Evolutionary conservation across 768 basidiomycete species (phyloP), one percentile per base, ranked within the genome.

Genomic region (Auricularia sp.): DNA sequence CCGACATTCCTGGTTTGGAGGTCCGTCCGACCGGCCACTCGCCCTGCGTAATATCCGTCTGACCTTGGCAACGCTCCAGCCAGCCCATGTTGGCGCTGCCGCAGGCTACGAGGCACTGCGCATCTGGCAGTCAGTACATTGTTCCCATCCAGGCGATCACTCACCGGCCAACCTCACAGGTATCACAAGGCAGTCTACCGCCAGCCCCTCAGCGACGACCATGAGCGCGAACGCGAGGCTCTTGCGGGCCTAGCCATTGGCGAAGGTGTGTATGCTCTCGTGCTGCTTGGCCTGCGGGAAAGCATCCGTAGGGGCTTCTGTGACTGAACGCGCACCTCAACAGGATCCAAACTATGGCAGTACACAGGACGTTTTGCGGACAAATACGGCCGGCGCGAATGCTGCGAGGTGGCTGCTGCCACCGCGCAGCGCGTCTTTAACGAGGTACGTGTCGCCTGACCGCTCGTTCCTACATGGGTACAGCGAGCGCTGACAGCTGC

Each of bases 81-180:
- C 88, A 0, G 69, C 74, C 18, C 87, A 90, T 65, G 80, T 92
- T 18, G 90, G 90, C 0, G 82, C 86, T 68, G 90, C 89, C 3
- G 89, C 89, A 10, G 89, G 87, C 2, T 90, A 89, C 71, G 88
- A 90, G 73, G 88, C 88, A 0, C 85, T 86, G 72, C 80, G 88
- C 16, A 81, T 81, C 34, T 87, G 86, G 84, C 83, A 83, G 47
- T 51, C 18, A 51, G 47, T 51, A 18, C 16, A 51, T 51, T 51
- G 47, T 21, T 51, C 47, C 18, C 21, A 11, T 51, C 11, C 47
- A 51, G 11, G 6, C 47, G 47, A 16, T 18, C 47, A 51, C 21
- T 51, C 11, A 51, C 21, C 21, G 18, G 6, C 5, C 47, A 18
- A 6, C 6, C 6, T 51, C 47, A 51, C 47, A 51, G 47, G 84